Evolutionary conservation across 1,139 yeast species (phyloP).

Genomic region (Chernovozyma sophiae-reginae): DNA sequence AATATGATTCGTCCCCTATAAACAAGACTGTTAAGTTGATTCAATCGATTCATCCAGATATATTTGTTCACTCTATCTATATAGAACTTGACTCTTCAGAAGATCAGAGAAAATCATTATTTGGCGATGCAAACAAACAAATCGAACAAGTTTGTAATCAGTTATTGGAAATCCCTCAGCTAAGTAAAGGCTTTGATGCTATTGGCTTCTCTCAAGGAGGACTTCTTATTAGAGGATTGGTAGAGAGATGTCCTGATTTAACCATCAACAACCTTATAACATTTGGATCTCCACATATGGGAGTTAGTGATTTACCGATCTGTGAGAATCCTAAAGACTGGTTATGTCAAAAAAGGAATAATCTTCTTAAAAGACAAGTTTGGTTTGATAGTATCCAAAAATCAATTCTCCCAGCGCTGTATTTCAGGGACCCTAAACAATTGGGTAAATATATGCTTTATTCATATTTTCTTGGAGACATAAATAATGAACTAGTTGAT

Average conservation of each 20-base stretch:
- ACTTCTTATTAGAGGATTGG: slow-evolving; percentile 59
- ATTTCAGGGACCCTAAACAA: slow-evolving; percentile 53
- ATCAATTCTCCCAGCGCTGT: slow-evolving; percentile 67
- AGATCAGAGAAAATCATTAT: slow-evolving; percentile 53
- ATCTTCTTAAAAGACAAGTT: slow-evolving; percentile 52
- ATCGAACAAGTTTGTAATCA: slow-evolving; percentile 37
- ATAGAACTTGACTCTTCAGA: slow-evolving; percentile 44
- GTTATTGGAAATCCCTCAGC: slow-evolving; percentile 34
- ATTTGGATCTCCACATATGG: slow-evolving; percentile 82
- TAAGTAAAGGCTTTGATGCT: slow-evolving; percentile 60
- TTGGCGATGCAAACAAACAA: slow-evolving; percentile 55
- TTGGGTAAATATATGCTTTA: slow-evolving; percentile 45
- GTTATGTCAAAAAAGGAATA: slow-evolving; percentile 57
- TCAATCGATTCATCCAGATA: slow-evolving; percentile 44
- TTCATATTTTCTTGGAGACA: slow-evolving; percentile 55
- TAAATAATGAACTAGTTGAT: slow-evolving; percentile 56
- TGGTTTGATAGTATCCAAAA: slow-evolving; percentile 59
- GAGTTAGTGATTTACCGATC: slow-evolving; percentile 64
- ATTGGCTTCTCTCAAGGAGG: slow-evolving; percentile 88
- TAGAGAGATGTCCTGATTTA: slow-evolving; percentile 51
- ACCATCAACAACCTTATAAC: slow-evolving; percentile 56
- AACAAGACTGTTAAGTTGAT: slow-evolving; percentile 42
- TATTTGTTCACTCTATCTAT: slow-evolving; percentile 49
- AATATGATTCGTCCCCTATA: slow-evolving; percentile 62
- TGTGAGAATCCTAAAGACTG: slow-evolving; percentile 54